These are phyloP conservation scores for Penicillium janthinellum DNA, from an alignment of 2,329 filamentous ascomycete species.

Conservation along the genomic window DNA sequence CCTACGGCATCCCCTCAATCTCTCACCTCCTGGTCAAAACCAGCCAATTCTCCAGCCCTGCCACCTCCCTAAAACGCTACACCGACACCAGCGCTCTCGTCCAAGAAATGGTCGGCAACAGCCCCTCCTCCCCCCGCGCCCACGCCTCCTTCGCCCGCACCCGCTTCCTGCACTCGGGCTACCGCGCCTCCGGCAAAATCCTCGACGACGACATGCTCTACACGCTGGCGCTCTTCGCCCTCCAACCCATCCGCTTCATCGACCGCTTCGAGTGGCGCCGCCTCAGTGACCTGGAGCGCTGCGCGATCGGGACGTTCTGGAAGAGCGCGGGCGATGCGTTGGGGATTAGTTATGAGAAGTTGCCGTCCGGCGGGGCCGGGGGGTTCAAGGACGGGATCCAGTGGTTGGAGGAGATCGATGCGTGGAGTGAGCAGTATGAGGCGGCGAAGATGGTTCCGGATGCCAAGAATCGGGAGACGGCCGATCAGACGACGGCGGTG, in stretches of 20 bases:
- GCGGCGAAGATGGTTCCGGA: conserved; percentile 58
- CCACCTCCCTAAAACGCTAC: conserved; percentile 56
- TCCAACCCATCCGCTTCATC: conserved; percentile 67
- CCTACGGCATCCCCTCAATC: conserved; percentile 60
- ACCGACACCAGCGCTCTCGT: conserved; percentile 56
- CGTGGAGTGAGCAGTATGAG: conserved; percentile 63
- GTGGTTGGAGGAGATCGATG: conserved; percentile 54
- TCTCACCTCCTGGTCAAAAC: conserved; percentile 54
- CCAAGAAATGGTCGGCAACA: conserved; percentile 50
- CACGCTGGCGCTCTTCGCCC: conserved; percentile 65
- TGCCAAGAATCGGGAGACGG: conserved; percentile 53
- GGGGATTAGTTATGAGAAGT: conserved; percentile 56
- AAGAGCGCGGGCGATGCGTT: conserved; percentile 71
- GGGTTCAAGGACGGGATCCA: conserved; percentile 55
- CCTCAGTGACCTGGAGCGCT: conserved; percentile 67
- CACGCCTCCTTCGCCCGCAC: conserved; percentile 61
- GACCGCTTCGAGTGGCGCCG: conserved; percentile 69
- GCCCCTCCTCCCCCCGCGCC: conserved; percentile 48
- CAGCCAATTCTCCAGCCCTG: conserved; percentile 49
- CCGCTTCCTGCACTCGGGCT: conserved; percentile 64
- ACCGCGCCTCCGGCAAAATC: conserved; percentile 62
- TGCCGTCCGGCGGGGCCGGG: conserved; percentile 43
- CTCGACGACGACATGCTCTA: conserved; percentile 65
- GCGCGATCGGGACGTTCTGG: conserved; percentile 70
- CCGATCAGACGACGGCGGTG: conserved; percentile 62